Percentiles rank a stretch among this genome's conserved stretches.
Evolutionary conservation across 1,284 basidiomycete genomes (phyloP).

Genomic region (Malassezia brasiliensis): DNA sequence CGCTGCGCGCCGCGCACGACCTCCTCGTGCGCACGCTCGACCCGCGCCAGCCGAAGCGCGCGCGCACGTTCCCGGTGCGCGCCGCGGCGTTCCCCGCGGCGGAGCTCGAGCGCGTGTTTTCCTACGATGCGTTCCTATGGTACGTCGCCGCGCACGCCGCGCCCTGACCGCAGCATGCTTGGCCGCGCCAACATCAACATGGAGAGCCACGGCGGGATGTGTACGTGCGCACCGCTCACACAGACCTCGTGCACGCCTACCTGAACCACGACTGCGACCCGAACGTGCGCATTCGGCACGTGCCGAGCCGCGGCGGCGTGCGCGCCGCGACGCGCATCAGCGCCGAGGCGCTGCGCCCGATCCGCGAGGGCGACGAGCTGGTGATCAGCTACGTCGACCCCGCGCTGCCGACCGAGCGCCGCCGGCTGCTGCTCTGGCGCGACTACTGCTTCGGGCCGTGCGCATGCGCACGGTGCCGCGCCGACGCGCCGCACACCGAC

Average conservation of each 20-base stretch:
- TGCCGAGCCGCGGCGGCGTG: conserved; percentile 54
- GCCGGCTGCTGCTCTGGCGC: conserved; percentile 56
- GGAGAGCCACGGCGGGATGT: conserved; percentile 76
- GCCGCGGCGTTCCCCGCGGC: conserved; percentile 50
- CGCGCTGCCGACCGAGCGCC: conserved; percentile 52
- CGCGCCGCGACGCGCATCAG: conserved; percentile 59
- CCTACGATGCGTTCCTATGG: conserved; percentile 58
- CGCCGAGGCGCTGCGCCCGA: conserved; percentile 59
- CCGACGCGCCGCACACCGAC: conserved; percentile 49
- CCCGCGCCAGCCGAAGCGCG: conserved; percentile 21
- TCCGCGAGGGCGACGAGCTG: conserved; percentile 65
- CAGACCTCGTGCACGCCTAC: conserved; percentile 67
- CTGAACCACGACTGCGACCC: conserved; percentile 74
- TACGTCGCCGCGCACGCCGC: conserved; percentile 16
- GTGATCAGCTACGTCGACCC: conserved; percentile 67
- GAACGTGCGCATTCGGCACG: conserved; percentile 63
- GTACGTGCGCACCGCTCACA: neutral
- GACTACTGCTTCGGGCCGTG: conserved; percentile 48
- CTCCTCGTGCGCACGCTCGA: conserved; percentile 26
- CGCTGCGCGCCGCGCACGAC: conserved; percentile 18
- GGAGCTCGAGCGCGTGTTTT: conserved; percentile 59
- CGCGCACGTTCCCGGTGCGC: conserved; percentile 58
- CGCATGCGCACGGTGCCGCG: conserved; percentile 56
- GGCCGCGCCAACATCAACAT: conserved; percentile 75
- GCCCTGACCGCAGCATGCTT: conserved; percentile 54